Base-by-base conservation (phyloP, 2,329 filamentous ascomycete genomes). In the Trichoderma koningii region DNA sequence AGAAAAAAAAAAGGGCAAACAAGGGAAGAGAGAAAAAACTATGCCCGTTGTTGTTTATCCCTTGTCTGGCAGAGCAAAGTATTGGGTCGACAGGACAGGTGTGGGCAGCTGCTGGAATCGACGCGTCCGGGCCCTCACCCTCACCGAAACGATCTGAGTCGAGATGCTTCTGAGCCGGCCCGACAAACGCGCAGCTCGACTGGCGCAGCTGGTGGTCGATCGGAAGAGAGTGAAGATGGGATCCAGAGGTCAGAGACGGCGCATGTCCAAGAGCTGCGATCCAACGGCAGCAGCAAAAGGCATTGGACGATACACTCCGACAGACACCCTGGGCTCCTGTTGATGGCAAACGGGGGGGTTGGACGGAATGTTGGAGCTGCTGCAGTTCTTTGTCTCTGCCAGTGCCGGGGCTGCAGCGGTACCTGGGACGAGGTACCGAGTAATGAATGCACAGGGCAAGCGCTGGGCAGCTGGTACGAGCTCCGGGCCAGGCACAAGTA, bases 231-330 rank as follows among this genome's bases (percentile, higher is more conserved):
- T 12, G 21, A 48, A 48, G n/a, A 55, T 15, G 15, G 17, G 26
- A 48, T 14, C 38, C 41, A n/a, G 55, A 50, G 23, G 44, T 63
- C 53, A 57, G 48, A 51, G 34, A 55, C 41, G 53, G 64, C 52
- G 53, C 64, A 66, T 66, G 59, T 57, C 56, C 53, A 44, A 53
- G 42, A 50, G 52, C 17, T 38, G 53, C 59, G 59, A 65, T 65
- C 21, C 55, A 63, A 47, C 53, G 59, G 53, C 44, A 45, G 45
- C 42, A 51, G 26, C 51, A 62, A 59, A 34, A 52, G 55, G 34
- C 64, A 63, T 66, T 38, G 34, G 34, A 38, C 34, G 34, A 38
- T 38, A 38, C 34, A n/a, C 34, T 38, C 34, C 34, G 64, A 57
- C 48, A 66, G 64, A 57, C 48, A 66, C 52, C 59, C 59, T 45